A percentile compares a stretch with the other conserved stretches of the same genome.
Conservation (phyloP, 345 rosid genomes). For the Gossypium arboreum region DNA sequence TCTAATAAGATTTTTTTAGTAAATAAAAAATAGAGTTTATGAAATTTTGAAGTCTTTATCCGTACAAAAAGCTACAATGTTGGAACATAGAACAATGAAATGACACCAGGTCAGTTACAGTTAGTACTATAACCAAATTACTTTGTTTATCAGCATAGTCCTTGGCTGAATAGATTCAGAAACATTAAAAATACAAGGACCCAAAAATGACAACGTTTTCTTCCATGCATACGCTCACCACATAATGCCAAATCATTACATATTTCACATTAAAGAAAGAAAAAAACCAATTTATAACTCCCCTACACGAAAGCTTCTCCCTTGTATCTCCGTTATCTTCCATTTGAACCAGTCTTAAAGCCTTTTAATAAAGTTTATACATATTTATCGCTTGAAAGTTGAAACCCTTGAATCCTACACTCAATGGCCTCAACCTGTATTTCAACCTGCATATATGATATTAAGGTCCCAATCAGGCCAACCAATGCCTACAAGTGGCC, state of each 20-base stretch:
- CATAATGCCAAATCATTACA: conserved; percentile 8
- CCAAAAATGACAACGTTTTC: not conserved
- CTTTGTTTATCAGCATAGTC: not conserved
- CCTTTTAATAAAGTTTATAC: not conserved
- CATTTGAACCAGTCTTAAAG: not conserved
- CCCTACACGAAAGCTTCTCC: not conserved
- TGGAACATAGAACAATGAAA: conserved; percentile 3
- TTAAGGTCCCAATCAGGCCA: conserved; percentile 65
- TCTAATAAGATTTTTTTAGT: too few species aligned
- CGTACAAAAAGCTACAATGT: too few species aligned
- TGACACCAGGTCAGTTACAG: not conserved
- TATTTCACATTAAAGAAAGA: not conserved
- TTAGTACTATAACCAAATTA: not conserved
- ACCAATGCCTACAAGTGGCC: conserved; percentile 75
- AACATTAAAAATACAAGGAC: not conserved
- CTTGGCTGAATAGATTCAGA: too few species aligned
- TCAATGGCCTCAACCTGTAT: conserved; percentile 70
- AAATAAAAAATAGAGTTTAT: too few species aligned
- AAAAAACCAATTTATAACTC: not conserved
- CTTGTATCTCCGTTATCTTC: not conserved
- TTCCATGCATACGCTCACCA: not conserved
- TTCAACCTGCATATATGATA: conserved; percentile 66
- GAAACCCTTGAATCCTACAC: not conserved
- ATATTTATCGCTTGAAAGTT: not conserved
- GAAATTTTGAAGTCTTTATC: too few species aligned